Evolutionary conservation across 306 rosid genomes (phyloP).

Genomic region (Lagenaria siceraria): DNA sequence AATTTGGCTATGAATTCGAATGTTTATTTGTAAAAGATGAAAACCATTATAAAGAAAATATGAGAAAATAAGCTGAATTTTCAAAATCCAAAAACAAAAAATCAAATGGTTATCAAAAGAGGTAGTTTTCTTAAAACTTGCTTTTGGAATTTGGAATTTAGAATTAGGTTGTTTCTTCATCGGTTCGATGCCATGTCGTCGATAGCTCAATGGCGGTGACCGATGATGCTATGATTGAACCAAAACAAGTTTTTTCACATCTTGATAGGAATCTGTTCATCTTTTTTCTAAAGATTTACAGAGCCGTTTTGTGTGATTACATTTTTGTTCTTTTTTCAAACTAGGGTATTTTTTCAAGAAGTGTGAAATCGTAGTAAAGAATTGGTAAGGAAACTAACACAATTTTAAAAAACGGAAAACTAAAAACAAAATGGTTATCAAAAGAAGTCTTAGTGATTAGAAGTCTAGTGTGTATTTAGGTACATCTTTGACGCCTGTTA

Average conservation of each 20-base stretch:
- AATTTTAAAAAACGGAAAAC: too few relatives aligned
- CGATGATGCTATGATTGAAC: too few relatives aligned
- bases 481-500: background rate
- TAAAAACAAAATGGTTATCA: background rate
- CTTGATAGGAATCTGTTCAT: too few relatives aligned
- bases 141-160: background rate
- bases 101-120: background rate
- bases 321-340: too few relatives aligned
- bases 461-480: background rate
- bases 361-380: background rate
- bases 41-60: too few relatives aligned
- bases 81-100: background rate
- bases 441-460: background rate
- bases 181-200: too few relatives aligned
- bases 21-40: too few relatives aligned
- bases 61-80: too few relatives aligned
- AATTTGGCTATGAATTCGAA: background rate
- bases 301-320: too few relatives aligned
- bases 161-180: background rate
- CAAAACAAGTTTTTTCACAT: too few relatives aligned
- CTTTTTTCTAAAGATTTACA: too few relatives aligned
- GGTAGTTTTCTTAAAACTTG: background rate
- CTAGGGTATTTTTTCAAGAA: background rate
- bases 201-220: too few relatives aligned
- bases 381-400: background rate